Evolutionary conservation across 176 grass and related monocot species (phyloP).

Genomic region (Musa itinerans): DNA sequence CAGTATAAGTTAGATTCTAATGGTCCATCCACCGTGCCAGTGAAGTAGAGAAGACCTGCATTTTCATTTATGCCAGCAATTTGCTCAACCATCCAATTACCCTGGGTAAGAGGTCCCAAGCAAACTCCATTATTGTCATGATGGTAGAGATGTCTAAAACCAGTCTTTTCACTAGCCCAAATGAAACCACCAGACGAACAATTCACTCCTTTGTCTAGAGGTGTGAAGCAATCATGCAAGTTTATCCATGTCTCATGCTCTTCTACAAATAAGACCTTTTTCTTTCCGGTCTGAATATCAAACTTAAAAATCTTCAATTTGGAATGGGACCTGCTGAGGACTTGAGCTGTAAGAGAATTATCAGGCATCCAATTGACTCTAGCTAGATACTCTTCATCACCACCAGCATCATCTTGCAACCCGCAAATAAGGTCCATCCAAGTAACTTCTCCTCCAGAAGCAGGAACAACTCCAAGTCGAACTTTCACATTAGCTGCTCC

Average conservation of each 20-base stretch:
- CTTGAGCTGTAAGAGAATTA: conserved; percentile 76
- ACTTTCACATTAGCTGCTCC: conserved; percentile 90
- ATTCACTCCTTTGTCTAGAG: conserved; percentile 69
- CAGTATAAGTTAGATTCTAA: conserved; percentile 83
- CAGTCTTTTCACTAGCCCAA: conserved; percentile 97
- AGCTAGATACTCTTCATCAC: conserved; percentile 88
- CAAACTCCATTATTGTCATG: conserved; percentile 68
- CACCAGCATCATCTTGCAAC: conserved; percentile 27
- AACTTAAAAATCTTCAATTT: conserved; percentile 88
- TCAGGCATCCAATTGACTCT: conserved; percentile 92
- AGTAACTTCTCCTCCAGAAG: conserved; percentile 57
- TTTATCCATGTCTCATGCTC: conserved; percentile 71
- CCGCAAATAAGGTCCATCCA: conserved; percentile 97
- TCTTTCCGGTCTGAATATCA: conserved; percentile 62
- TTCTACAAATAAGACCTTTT: conserved; percentile 63
- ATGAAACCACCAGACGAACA: conserved; percentile 63
- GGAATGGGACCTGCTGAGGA: conserved; percentile 77
- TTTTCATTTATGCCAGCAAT: conserved; percentile 90
- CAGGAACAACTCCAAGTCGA: conserved; percentile 68
- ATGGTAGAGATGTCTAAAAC: conserved; percentile 89
- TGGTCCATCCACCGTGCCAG: conserved; percentile 75
- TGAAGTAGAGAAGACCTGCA: conserved; percentile 82
- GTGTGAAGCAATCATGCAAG: conserved; percentile 92
- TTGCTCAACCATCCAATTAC: conserved; percentile 93
- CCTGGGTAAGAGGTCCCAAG: conserved; percentile 83